A percentile compares a stretch with the other conserved stretches of the same genome.
Evolutionary conservation across 371 early-diverging fungal genomes (phyloP).

Genomic region (Zychaea mexicana): DNA sequence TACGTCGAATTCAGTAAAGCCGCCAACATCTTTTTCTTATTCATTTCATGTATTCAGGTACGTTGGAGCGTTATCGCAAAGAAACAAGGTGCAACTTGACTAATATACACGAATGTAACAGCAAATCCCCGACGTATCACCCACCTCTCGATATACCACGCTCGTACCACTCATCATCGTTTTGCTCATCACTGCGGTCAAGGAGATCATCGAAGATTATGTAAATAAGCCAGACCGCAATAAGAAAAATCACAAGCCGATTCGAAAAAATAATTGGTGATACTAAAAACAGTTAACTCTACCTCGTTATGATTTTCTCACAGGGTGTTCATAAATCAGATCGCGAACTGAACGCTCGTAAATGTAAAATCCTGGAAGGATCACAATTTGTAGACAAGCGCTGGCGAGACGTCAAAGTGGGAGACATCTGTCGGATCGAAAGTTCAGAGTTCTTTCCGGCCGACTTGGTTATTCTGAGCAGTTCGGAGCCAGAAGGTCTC

Average conservation of each 20-base stretch:
- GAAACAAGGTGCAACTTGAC: background rate
- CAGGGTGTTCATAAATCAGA: constrained; percentile 72
- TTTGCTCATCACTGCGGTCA: constrained; percentile 90
- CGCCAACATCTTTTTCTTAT: constrained; percentile 95
- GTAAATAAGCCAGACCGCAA: constrained; percentile 39
- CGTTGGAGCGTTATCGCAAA: background rate
- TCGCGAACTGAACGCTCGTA: constrained; percentile 73
- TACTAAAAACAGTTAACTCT: background rate
- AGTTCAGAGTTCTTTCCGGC: constrained; percentile 91
- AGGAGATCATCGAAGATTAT: constrained; percentile 96
- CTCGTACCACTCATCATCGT: constrained; percentile 92
- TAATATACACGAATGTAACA: constrained; percentile 12
- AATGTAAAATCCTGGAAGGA: constrained; percentile 68
- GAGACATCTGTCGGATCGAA: constrained; percentile 89
- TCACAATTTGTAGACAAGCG: constrained; percentile 62
- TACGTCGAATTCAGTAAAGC: constrained; percentile 94
- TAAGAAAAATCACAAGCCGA: background rate
- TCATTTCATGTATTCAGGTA: constrained; percentile 85
- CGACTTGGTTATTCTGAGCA: constrained; percentile 84
- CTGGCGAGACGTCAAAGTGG: constrained; percentile 86
- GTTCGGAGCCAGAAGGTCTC: constrained; percentile 85
- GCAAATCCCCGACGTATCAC: constrained; percentile 87
- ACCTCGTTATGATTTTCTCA: background rate
- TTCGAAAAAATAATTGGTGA: background rate
- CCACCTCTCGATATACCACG: constrained; percentile 88